Evolutionary conservation across 805 yeast species (phyloP).

Genomic region (Zygosaccharomyces bisporus): DNA sequence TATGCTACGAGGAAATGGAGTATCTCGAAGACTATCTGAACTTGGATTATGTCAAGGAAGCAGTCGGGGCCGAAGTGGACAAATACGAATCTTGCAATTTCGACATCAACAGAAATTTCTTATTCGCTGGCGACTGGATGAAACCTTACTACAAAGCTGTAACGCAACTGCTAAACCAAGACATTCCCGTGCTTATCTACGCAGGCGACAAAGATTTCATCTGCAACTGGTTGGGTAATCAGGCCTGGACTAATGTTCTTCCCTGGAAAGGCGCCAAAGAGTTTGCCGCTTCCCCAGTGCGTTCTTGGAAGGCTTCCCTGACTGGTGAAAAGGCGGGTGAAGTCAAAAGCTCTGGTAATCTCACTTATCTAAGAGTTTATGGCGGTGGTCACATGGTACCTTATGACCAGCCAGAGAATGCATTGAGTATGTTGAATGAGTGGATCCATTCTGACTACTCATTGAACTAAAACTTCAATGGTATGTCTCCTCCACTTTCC

Average conservation of each 20-base stretch:
- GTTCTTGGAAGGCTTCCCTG: slow-evolving; percentile 44
- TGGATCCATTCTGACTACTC: slow-evolving; percentile 73
- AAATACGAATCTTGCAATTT: slow-evolving; percentile 70
- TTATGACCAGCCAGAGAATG: slow-evolving; percentile 72
- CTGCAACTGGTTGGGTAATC: slow-evolving; percentile 95
- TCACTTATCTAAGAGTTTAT: slow-evolving; percentile 78
- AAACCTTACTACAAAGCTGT: slow-evolving; percentile 81
- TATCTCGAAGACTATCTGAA: slow-evolving; percentile 79
- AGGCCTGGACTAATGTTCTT: slow-evolving; percentile 74
- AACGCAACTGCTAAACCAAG: slow-evolving; percentile 63
- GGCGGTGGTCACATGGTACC: slow-evolving; percentile 98
- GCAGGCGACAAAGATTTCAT: slow-evolving; percentile 97
- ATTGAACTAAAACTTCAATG: slow-evolving; percentile 12
- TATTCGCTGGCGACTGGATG: slow-evolving; percentile 88
- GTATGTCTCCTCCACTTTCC: not conserved
- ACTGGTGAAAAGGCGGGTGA: slow-evolving; percentile 58
- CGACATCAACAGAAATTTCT: slow-evolving; percentile 73
- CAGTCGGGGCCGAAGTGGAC: slow-evolving; percentile 89
- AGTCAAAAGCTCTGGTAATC: slow-evolving; percentile 59
- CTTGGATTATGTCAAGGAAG: slow-evolving; percentile 65
- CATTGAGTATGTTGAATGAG: slow-evolving; percentile 77
- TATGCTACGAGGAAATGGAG: slow-evolving; percentile 78
- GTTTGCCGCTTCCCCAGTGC: slow-evolving; percentile 45
- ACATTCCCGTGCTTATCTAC: slow-evolving; percentile 78
- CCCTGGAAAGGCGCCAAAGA: slow-evolving; percentile 61